These are phyloP conservation scores for Neurospora intermedia DNA, from an alignment of 495 filamentous ascomycete genomes.

Conservation along the genomic window DNA sequence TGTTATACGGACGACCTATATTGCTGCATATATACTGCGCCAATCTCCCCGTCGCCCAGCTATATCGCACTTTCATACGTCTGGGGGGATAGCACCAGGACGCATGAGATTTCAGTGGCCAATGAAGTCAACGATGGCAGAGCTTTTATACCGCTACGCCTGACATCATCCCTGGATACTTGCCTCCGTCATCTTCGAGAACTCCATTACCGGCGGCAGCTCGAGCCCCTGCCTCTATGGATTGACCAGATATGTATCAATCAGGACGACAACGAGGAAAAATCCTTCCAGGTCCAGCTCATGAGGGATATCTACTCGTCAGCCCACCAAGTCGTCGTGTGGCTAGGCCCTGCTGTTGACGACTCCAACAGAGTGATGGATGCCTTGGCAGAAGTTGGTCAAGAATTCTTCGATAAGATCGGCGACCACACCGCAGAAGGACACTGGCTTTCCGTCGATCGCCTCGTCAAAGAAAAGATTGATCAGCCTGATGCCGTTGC, in stretches of 20 bases:
- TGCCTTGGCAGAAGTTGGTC: neutral
- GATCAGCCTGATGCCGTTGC: neutral
- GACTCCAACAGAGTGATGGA: conserved; percentile 2
- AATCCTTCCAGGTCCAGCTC: conserved; percentile 13
- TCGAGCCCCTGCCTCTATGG: neutral
- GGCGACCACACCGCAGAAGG: neutral
- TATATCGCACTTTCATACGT: neutral
- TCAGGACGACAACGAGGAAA: conserved; percentile 15
- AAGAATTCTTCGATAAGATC: neutral
- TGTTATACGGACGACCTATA: neutral
- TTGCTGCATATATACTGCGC: neutral
- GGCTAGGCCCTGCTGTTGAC: conserved; percentile 12
- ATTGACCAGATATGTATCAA: conserved; percentile 24
- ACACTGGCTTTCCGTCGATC: neutral
- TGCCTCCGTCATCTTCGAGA: neutral
- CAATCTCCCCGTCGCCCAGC: neutral
- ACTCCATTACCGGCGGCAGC: neutral
- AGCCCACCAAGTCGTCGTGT: conserved; percentile 14
- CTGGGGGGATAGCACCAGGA: neutral
- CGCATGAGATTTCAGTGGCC: neutral
- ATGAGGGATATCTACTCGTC: conserved; percentile 19
- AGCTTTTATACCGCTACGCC: neutral
- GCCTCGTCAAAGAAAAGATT: neutral
- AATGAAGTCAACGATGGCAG: neutral
- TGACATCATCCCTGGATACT: neutral